Base-by-base conservation (phyloP, 2,329 filamentous ascomycete species). In the Macrophomina phaseolina region DNA sequence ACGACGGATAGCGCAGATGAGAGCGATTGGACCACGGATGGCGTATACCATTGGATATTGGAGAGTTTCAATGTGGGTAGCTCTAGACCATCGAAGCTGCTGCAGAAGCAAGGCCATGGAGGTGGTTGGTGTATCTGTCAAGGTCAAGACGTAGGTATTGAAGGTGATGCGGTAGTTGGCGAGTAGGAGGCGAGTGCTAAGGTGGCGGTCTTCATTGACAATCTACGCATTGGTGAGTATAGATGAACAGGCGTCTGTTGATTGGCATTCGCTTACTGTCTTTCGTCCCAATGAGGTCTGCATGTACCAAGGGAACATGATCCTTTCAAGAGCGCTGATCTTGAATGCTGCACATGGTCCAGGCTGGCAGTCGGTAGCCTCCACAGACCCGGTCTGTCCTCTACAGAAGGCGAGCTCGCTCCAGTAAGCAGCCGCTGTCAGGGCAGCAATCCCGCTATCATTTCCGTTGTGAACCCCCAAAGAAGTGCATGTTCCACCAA, bases 181-280 rank as follows among this genome's bases (percentile, higher is more conserved):
- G 3, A 78, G 69, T 3, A 79, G 71, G 0, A 80, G 70, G 12
- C 74, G 73, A 8, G 78, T 79, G 0, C 77, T 80, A 4, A 79
- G 70, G 64, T 80, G 78, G 8, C 78, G 74, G 65, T 80, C 78
- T 67, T 80, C 78, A 65, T 79, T 80, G 40, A 79, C 73, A 53
- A 79, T 71, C 72, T 71, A 23, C 2, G 9, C 4, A 11, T 16
- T 14, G 2, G 38, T 58, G 4, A 38, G 36, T 16, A 28, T 34
- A 3, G 14, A 34, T n/a, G 38, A 40, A 4, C 1, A 9, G 0
- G n/a, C 2, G 6, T n/a, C 1, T 18, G 12, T 16, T 18, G 23
- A 4, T n/a, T 16, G 2, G 4, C 34, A 14, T n/a, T 30, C 14
- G 14, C 67, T 66, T 9, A 75, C 71, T 69, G 78, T 79, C 45